Evolutionary conservation across 768 basidiomycete species (phyloP), one percentile per base, ranked within the genome.

Genomic region (Naganishia vaughanmartiniae): DNA sequence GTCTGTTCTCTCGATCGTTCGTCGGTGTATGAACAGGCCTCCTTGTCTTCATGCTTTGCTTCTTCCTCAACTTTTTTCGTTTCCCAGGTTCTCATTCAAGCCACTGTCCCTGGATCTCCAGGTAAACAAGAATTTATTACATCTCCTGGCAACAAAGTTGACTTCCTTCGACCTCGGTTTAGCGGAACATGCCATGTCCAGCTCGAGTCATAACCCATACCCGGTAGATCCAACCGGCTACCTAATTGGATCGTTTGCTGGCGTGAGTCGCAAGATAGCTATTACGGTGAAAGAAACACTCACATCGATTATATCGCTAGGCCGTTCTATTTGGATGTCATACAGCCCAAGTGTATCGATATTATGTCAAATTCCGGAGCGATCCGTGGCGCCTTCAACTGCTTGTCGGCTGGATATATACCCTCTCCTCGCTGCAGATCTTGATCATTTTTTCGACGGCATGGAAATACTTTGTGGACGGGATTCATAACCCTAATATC

Each of bases 401-500:
- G 11, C 55, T 76, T 9, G 76, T 79, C 1, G 45, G 60, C 5
- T 79, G 76, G 78, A 71, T 79, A 6, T 72, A 54, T 51, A 46
- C 54, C 14, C 73, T 79, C 1, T 73, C 72, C 19, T 74, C 74
- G 4, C 33, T 72, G 2, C 78, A 79, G 63, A 76, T 79, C 30
- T 26, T 76, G 36, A 77, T 79, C 54, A 74, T 79, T 54, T 45
- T 76, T 9, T 45, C 65, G 19, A 72, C 72, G 4, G 71, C 74
- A 12, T 74, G 70, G 67, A 69, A 74, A 54, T 79, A 79, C 46
- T 79, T 66, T 63, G 76, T 77, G 0, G 69, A 66, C 26, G 78
- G 78, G 28, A 72, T 73, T 12, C 45, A 67, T 2, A 58, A 74
- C 24, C 71, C 66, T 14, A 39, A 24, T 36, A 71, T 79, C 17